Base-by-base conservation (phyloP, 2,329 filamentous ascomycete genomes). In the Dactylellina haptotyla region DNA sequence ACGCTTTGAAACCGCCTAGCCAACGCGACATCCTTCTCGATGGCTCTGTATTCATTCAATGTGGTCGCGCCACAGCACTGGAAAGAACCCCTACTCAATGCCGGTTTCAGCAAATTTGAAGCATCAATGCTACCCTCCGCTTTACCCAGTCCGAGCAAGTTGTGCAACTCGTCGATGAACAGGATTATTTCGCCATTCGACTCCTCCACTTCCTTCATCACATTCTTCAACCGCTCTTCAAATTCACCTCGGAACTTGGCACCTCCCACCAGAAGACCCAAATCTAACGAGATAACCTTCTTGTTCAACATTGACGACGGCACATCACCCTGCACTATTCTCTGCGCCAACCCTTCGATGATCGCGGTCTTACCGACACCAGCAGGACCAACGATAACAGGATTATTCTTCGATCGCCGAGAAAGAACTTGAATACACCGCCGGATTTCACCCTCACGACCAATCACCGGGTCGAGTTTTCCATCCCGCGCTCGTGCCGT, bases 1-100 rank as follows among this genome's bases (percentile, higher is more conserved):
- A 99, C 97, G 0, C 95, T 93, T 79, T 99, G 95, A 80, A 99
- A 98, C 71, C 95, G 87, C 77, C 95, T 86, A 6, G 95, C 95
- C 18, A 99, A 83, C 0, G 95, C 95, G 26, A 94, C 93, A 79
- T 98, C 95, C 81, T 98, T 98, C 80, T 98, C 95, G 75, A 99
- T 98, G 77, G 88, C 84, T 20, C 95, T 88, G 79, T 98, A 99
- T 79, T 99, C 95, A 75, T 89, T 91, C 32, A 98, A 83, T 0
- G 95, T 99, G 0, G 95, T 98, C 2, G 95, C 95, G 75, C 95
- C 94, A 78, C 93, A 97, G 82, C 93, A 97, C 81, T 98, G 95
- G 3, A 98, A 85, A 76, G 97, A 93, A 41, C 95, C 95, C 75
- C 95, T 86, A 0, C 93, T 93, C n/a, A 98, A 83, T 0, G 94